phyloP scores from a whole-genome alignment of 441 rosid species.

The Sinapis alba region DNA sequence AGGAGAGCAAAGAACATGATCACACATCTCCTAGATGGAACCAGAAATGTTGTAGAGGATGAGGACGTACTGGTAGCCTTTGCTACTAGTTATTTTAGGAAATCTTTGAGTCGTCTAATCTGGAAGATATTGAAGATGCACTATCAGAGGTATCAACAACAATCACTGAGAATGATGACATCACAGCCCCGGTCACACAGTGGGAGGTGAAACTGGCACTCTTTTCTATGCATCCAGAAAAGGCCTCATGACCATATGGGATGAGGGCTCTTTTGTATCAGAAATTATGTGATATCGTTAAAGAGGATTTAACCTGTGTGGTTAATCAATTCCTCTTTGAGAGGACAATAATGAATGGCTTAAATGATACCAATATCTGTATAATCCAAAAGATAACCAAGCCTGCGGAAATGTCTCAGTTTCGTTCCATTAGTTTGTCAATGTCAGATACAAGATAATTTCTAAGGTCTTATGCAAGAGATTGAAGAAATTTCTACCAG shows the following conservation, averaged over 20 bases:
- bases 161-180: background rate
- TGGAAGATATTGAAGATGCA: background rate
- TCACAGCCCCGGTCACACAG: background rate
- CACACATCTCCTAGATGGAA: too few species aligned
- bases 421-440: too few species aligned
- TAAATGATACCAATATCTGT: too few species aligned
- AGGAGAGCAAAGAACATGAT: too few species aligned
- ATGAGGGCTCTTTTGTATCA: background rate
- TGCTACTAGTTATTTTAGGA: background rate
- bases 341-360: too few species aligned
- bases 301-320: too few species aligned
- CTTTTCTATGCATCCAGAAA: background rate
- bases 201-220: background rate
- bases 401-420: too few species aligned
- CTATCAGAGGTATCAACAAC: background rate
- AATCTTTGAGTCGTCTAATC: background rate
- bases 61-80: background rate
- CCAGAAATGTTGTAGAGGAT: too few species aligned
- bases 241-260: background rate
- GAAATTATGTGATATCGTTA: background rate
- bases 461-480: too few species aligned
- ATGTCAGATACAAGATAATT: too few species aligned
- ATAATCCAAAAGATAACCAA: too few species aligned
- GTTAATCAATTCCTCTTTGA: background rate
- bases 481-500: too few species aligned